Conservation (phyloP, 768 basidiomycete species). For the Lentinula sp. region DNA sequence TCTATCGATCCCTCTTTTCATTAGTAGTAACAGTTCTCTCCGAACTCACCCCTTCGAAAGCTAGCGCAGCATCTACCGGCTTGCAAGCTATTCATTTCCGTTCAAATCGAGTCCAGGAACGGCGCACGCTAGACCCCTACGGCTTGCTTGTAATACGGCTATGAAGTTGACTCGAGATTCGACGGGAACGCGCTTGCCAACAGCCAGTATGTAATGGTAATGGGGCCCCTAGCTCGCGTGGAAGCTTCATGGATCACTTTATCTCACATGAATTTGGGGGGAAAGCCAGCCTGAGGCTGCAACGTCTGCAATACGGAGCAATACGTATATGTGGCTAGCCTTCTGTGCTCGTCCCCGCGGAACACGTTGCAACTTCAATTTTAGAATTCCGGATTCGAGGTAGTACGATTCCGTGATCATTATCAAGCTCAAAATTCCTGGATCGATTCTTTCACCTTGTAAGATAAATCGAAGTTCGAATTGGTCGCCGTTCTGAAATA, state of each 20-base stretch:
- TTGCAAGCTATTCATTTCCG: not conserved
- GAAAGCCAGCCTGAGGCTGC: not conserved
- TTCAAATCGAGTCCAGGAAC: not conserved
- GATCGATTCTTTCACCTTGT: not conserved
- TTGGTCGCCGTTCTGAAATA: not conserved
- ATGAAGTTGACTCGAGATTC: not conserved
- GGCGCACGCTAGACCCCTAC: not conserved
- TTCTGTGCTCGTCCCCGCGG: not conserved
- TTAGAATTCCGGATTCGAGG: not conserved
- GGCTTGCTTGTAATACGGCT: not conserved
- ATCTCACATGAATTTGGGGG: not conserved
- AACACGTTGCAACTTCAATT: not conserved
- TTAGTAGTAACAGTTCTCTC: no score
- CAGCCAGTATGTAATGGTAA: not conserved
- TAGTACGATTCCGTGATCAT: not conserved
- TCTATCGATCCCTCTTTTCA: not conserved
- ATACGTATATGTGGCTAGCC: not conserved
- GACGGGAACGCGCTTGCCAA: not conserved
- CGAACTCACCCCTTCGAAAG: no score
- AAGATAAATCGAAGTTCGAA: not conserved
- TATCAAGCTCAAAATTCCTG: not conserved
- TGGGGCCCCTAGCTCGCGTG: not conserved
- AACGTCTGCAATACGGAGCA: not conserved
- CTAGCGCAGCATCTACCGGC: no score
- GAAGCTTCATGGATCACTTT: not conserved